phyloP scores from a whole-genome alignment of 306 rosid genomes.

The Adenanthera pavonina region DNA sequence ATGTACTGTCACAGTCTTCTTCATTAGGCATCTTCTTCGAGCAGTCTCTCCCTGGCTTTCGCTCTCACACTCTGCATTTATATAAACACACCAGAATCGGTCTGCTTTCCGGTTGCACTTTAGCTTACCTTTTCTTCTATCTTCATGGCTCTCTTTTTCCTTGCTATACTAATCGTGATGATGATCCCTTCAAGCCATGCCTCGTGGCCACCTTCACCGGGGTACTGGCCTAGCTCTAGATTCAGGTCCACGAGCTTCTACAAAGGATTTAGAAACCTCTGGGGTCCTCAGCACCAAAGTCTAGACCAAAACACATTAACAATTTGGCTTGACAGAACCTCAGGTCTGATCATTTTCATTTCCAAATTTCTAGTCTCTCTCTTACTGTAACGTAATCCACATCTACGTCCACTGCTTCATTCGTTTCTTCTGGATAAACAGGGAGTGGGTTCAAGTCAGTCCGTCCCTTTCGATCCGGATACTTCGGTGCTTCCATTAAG shows the following conservation, averaged over 20 bases:
- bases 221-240: constrained; percentile 88
- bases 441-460: constrained; percentile 96
- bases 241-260: constrained; percentile 70
- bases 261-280: constrained; percentile 72
- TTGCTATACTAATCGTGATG: constrained; percentile 47
- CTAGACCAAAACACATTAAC: constrained; percentile 65
- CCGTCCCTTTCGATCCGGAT: constrained; percentile 89
- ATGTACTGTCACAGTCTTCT: constrained; percentile 50
- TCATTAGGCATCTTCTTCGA: constrained; percentile 40
- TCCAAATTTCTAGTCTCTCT: neutral
- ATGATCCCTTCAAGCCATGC: constrained; percentile 61
- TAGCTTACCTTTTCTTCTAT: constrained; percentile 11
- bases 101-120: constrained; percentile 40
- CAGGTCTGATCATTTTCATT: constrained; percentile 53
- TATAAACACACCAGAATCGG: constrained; percentile 49
- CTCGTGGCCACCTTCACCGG: constrained; percentile 87
- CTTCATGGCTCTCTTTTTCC: constrained; percentile 58
- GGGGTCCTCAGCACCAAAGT: constrained; percentile 91
- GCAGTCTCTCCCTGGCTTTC: constrained; percentile 41
- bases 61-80: constrained; percentile 58
- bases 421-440: constrained; percentile 40
- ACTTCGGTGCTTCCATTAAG: constrained; percentile 87
- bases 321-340: constrained; percentile 87
- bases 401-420: neutral
- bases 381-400: neutral